These are phyloP conservation scores for Nitzschia sp. DNA, from an alignment of 108 stramenopile genomes.

Conservation along the genomic window DNA sequence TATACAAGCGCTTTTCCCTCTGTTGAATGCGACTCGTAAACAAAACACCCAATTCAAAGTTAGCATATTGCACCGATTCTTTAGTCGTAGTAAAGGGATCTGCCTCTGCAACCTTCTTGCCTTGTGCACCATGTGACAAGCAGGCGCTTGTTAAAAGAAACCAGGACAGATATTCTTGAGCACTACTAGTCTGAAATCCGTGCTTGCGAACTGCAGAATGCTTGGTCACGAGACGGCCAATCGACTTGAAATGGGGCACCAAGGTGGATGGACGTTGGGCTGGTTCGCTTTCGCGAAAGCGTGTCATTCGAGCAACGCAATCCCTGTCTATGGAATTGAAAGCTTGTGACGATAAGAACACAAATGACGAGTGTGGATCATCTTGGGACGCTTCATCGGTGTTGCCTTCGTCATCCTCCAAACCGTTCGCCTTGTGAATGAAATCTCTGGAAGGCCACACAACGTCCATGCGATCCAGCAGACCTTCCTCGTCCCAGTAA, in stretches of 20 bases:
- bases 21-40: conserved; percentile 49
- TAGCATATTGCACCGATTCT: conserved; percentile 53
- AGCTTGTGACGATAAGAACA: conserved; percentile 65
- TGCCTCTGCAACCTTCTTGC: conserved; percentile 31
- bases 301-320: conserved; percentile 61
- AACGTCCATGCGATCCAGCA: conserved; percentile 58
- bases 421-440: conserved; percentile 14
- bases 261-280: not conserved
- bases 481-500: conserved; percentile 11
- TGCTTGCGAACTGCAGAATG: conserved; percentile 13
- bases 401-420: not conserved
- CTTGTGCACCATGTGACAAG: conserved; percentile 81
- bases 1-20: conserved; percentile 49
- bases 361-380: conserved; percentile 15
- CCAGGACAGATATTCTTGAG: conserved; percentile 62
- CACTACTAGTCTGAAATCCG: not conserved
- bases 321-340: conserved; percentile 64
- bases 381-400: not conserved
- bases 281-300: conserved; percentile 48
- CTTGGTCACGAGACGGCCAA: conserved; percentile 58
- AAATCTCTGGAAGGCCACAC: conserved; percentile 74
- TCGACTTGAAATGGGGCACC: conserved; percentile 75
- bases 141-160: conserved; percentile 82
- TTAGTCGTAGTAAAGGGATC: conserved; percentile 26
- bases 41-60: conserved; percentile 85